These are phyloP conservation scores for Russula vinacea DNA, from an alignment of 768 basidiomycete species.

Conservation along the genomic window DNA sequence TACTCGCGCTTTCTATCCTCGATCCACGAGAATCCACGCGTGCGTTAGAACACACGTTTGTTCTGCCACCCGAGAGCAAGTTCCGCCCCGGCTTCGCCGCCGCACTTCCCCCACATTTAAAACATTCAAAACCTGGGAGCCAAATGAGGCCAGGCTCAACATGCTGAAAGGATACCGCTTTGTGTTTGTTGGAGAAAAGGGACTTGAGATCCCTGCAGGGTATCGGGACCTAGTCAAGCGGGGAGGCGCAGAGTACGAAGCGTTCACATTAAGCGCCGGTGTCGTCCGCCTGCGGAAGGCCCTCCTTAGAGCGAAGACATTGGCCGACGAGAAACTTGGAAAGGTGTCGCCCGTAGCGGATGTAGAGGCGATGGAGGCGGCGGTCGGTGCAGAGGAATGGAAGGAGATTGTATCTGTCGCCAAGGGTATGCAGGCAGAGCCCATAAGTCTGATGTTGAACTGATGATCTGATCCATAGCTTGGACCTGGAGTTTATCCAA, in stretches of 20 bases:
- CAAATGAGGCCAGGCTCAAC: slow-evolving; percentile 57
- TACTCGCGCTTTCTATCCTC: slow-evolving; percentile 49
- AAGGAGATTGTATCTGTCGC: slow-evolving; percentile 50
- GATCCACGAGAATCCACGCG: slow-evolving; percentile 37
- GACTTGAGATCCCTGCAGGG: slow-evolving; percentile 47
- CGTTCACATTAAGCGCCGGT: slow-evolving; percentile 53
- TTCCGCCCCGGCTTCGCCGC: slow-evolving; percentile 58
- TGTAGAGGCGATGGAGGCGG: slow-evolving; percentile 44
- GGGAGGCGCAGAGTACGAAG: slow-evolving; percentile 61
- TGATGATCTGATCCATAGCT: slow-evolving; percentile 34
- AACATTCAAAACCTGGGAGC: slow-evolving; percentile 58
- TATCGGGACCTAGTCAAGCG: slow-evolving; percentile 53
- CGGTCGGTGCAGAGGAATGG: slow-evolving; percentile 57
- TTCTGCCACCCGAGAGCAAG: slow-evolving; percentile 51
- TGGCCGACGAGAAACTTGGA: slow-evolving; percentile 34
- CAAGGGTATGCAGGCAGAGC: slow-evolving; percentile 40
- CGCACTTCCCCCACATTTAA: slow-evolving; percentile 49
- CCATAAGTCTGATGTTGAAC: background rate
- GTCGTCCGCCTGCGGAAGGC: slow-evolving; percentile 50
- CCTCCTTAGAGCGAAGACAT: slow-evolving; percentile 51
- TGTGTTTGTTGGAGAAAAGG: slow-evolving; percentile 56
- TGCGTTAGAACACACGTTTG: slow-evolving; percentile 51
- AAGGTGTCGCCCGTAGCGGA: slow-evolving; percentile 53
- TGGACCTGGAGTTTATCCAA: slow-evolving; percentile 44
- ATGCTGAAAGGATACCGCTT: slow-evolving; percentile 56